Conservation (phyloP, 805 yeast genomes). For the Suhomyces emberorum region DNA sequence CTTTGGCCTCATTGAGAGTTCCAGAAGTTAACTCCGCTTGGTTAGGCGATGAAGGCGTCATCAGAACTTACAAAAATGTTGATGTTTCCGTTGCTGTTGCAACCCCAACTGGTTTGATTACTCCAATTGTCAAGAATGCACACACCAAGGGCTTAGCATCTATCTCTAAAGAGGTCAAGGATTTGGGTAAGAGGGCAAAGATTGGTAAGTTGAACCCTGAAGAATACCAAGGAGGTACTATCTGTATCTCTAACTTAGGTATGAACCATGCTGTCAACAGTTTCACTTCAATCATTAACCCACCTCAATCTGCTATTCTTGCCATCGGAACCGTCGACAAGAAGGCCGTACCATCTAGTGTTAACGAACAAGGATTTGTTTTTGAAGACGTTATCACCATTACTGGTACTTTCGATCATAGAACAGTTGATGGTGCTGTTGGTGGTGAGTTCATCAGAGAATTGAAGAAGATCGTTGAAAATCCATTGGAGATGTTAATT, state of each 20-base stretch:
- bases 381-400: slow-evolving; percentile 88
- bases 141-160: slow-evolving; percentile 80
- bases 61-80: slow-evolving; percentile 86
- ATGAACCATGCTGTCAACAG: slow-evolving; percentile 92
- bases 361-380: slow-evolving; percentile 85
- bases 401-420: slow-evolving; percentile 98
- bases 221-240: slow-evolving; percentile 99
- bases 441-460: slow-evolving; percentile 97
- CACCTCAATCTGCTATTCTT: slow-evolving; percentile 92
- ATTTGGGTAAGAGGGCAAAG: slow-evolving; percentile 93
- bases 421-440: slow-evolving; percentile 94
- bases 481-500: slow-evolving; percentile 90
- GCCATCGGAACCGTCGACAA: slow-evolving; percentile 93
- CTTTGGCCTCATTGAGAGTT: slow-evolving; percentile 83
- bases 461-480: slow-evolving; percentile 85
- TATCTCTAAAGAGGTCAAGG: slow-evolving; percentile 84
- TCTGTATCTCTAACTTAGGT: slow-evolving; percentile 97
- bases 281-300: slow-evolving; percentile 97
- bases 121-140: slow-evolving; percentile 91
- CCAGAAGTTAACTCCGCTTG: slow-evolving; percentile 95
- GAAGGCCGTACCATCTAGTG: slow-evolving; percentile 89
- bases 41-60: slow-evolving; percentile 83
- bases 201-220: slow-evolving; percentile 89
- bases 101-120: slow-evolving; percentile 94
- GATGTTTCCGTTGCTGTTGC: slow-evolving; percentile 99